Base-by-base conservation (phyloP, 805 yeast species). In the Candida silvicultrix region DNA sequence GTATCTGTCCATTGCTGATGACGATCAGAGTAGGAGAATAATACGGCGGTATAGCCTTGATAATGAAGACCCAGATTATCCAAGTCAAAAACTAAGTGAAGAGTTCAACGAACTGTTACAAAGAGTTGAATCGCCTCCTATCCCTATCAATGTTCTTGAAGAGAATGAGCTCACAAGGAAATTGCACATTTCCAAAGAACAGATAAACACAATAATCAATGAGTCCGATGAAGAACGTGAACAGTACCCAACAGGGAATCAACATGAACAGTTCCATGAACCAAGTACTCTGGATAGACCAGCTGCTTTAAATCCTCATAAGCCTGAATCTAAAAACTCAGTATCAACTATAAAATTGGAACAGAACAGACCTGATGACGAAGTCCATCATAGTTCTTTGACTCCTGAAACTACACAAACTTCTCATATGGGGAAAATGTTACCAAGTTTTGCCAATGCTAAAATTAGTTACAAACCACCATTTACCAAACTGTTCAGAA, bases 141-240 rank as follows among this genome's bases (percentile, higher is more conserved):
- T 62, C n/a, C 64, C 64, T 1, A 44, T 59, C 9, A 62, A 61
- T 21, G 58, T 56, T 1, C 41, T 53, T 20, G 61, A 57, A 41
- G 59, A 56, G 34, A 38, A 44, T 1, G 54, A 50, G 20, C 42
- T 52, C 18, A 18, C 40, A n/a, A 40, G 44, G 31, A 42, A 46
- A 8, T 38, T 53, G 18, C 44, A 29, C 4, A 39, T 37, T 8
- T 20, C 25, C 4, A 37, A 16, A 9, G 25, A 37, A 6, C 14
- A 20, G 6, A 3, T 16, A 21, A 21, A 14, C 12, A 21, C 10
- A 2, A 11, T 12, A 9, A 37, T 37, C 4, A 20, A 20, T 5
- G 39, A 37, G 16, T 20, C 39, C 7, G 39, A 37, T 37, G 39
- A 37, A 21, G 39, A 37, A 21, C 18, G 14, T 2, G 39, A 37